Conservation (phyloP, 2,329 filamentous ascomycete genomes). For the Tolypocladium paradoxum region DNA sequence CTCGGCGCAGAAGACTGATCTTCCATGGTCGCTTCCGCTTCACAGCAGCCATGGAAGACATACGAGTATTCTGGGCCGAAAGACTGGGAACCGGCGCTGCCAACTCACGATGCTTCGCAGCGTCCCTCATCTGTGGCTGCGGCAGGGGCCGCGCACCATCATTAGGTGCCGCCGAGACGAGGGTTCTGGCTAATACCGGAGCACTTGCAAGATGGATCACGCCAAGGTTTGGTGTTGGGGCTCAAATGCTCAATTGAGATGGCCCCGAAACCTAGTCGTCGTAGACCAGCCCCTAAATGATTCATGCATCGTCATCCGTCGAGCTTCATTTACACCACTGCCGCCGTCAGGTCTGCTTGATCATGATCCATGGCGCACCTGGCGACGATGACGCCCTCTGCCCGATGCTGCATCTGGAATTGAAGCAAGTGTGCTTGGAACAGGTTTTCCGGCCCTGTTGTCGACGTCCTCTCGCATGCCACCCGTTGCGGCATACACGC, state of each 20-base stretch:
- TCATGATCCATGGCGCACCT: background rate
- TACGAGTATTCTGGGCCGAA: background rate
- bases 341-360: background rate
- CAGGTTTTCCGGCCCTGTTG: background rate
- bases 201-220: background rate
- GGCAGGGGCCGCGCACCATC: background rate
- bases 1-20: background rate
- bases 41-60: background rate
- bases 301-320: background rate
- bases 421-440: background rate
- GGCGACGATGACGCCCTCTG: background rate
- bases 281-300: background rate
- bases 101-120: background rate
- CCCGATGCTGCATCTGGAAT: background rate
- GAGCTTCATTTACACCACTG: background rate
- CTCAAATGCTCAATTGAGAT: background rate
- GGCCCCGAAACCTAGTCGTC: background rate
- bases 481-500: background rate
- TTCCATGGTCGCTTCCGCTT: background rate
- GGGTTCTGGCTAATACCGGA: background rate
- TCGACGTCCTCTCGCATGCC: background rate
- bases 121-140: background rate
- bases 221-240: background rate
- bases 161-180: background rate
- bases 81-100: background rate